phyloP scores from a whole-genome alignment of 176 grass and related monocot species.

The Cenchrus americanus region DNA sequence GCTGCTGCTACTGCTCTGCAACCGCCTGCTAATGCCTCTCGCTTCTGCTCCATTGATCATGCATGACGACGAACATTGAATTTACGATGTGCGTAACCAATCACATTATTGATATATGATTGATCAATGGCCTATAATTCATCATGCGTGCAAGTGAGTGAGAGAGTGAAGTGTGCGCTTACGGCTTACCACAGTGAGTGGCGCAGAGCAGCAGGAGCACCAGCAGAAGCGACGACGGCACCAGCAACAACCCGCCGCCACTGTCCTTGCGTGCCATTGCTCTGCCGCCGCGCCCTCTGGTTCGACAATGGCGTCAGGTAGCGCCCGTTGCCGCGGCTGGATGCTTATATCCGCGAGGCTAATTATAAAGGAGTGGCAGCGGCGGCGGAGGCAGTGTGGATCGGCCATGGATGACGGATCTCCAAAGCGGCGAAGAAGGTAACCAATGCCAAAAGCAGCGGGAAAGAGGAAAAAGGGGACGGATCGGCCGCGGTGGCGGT shows the following conservation, averaged over 20 bases:
- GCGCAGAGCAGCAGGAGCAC: constrained; percentile 32
- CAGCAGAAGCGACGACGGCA: constrained; percentile 2
- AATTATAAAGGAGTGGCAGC: constrained; percentile 3
- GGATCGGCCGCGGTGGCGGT: constrained; percentile 19
- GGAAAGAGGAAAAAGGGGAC: neutral
- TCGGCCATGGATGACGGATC: constrained; percentile 47
- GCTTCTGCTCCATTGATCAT: constrained; percentile 55
- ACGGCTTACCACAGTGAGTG: constrained; percentile 50
- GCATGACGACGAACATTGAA: neutral
- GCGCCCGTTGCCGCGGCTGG: too few species aligned
- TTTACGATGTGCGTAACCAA: too few species aligned
- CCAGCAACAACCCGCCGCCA: neutral
- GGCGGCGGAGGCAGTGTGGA: constrained; percentile 19
- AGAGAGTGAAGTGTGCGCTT: neutral
- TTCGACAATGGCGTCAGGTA: neutral
- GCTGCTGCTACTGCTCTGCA: constrained; percentile 27
- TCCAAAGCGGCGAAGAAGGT: constrained; percentile 39
- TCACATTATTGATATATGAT: neutral
- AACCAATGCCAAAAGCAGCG: constrained; percentile 16
- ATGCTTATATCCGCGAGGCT: constrained; percentile 32
- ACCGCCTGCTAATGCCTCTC: constrained; percentile 30
- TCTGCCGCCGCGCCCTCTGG: neutral
- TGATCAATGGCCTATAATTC: neutral
- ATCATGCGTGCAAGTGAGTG: neutral
- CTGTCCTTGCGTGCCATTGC: constrained; percentile 43